Conservation (phyloP, 2,329 filamentous ascomycete species). For the Emergomyces africanus region DNA sequence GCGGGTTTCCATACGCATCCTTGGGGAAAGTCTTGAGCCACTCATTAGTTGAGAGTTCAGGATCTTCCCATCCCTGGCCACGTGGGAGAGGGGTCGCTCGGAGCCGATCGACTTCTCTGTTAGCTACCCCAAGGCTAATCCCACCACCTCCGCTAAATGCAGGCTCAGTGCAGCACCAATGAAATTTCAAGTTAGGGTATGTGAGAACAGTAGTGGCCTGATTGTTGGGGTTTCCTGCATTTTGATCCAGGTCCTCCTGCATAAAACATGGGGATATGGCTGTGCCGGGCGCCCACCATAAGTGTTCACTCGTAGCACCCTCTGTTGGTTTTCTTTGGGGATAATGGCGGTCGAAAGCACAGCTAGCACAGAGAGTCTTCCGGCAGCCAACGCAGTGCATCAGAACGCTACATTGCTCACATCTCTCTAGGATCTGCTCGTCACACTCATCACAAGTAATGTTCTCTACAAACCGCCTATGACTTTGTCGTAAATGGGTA, state of each 20-base stretch:
- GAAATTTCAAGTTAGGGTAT: constrained; percentile 41
- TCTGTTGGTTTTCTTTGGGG: constrained; percentile 24
- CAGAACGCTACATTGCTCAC: constrained; percentile 47
- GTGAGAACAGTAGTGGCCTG: constrained; percentile 23
- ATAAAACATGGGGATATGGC: constrained; percentile 45
- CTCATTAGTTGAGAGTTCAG: constrained; percentile 36
- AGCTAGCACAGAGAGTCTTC: constrained; percentile 47
- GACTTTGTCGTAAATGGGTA: constrained; percentile 41
- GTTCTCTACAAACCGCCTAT: constrained; percentile 40
- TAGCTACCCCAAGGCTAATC: constrained; percentile 43
- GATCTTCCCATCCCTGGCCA: constrained; percentile 42
- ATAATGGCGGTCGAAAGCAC: constrained; percentile 44
- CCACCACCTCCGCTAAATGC: constrained; percentile 48
- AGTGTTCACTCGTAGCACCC: constrained; percentile 22
- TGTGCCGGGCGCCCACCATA: constrained; percentile 49
- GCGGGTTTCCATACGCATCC: constrained; percentile 29
- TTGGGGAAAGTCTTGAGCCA: constrained; percentile 29
- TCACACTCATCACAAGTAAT: constrained; percentile 43
- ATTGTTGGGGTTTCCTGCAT: constrained; percentile 13
- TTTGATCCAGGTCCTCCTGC: constrained; percentile 34
- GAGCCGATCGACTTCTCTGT: constrained; percentile 42
- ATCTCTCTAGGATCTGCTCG: constrained; percentile 42
- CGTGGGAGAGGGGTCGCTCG: constrained; percentile 45
- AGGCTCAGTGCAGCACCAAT: constrained; percentile 49
- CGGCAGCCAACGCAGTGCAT: constrained; percentile 51